A percentile compares a stretch with the other conserved stretches of the same genome.
These are phyloP conservation scores for Rhizopogon sp. DNA, from an alignment of 768 basidiomycete genomes.

Conservation along the genomic window DNA sequence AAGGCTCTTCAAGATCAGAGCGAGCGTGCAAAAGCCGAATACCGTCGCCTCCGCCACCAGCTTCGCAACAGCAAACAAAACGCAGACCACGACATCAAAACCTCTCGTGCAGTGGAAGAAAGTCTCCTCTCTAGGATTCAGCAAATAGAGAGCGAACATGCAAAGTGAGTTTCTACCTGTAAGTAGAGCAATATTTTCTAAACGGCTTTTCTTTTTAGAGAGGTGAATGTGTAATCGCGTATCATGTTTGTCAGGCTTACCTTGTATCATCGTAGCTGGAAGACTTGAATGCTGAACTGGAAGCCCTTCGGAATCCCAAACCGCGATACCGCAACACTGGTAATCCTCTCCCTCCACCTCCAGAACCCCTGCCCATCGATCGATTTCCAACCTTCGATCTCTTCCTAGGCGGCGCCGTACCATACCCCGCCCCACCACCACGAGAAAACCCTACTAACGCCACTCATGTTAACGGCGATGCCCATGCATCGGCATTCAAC, in stretches of 20 bases:
- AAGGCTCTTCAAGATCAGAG: constrained; percentile 32
- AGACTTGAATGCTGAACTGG: constrained; percentile 31
- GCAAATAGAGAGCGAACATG: constrained; percentile 25
- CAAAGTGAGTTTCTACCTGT: constrained; percentile 16
- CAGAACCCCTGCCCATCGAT: constrained; percentile 45
- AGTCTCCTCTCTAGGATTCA: constrained; percentile 28
- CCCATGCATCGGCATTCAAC: background rate
- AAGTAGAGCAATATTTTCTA: background rate
- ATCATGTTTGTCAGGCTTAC: constrained; percentile 6
- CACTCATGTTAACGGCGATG: constrained; percentile 10
- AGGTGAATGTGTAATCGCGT: background rate
- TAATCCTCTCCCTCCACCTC: constrained; percentile 56
- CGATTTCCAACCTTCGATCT: constrained; percentile 35
- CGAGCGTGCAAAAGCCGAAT: constrained; percentile 25
- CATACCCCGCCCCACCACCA: constrained; percentile 24
- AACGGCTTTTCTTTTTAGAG: background rate
- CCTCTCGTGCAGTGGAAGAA: constrained; percentile 31
- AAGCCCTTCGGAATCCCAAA: constrained; percentile 29
- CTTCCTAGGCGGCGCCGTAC: constrained; percentile 13
- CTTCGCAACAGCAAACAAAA: constrained; percentile 23
- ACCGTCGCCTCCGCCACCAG: constrained; percentile 27
- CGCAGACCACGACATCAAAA: constrained; percentile 29
- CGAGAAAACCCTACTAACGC: constrained; percentile 8
- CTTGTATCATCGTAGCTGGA: constrained; percentile 23
- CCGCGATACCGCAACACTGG: constrained; percentile 25